Evolutionary conservation across 2,329 filamentous ascomycete species (phyloP).

Genomic region (Colletotrichum filicis): DNA sequence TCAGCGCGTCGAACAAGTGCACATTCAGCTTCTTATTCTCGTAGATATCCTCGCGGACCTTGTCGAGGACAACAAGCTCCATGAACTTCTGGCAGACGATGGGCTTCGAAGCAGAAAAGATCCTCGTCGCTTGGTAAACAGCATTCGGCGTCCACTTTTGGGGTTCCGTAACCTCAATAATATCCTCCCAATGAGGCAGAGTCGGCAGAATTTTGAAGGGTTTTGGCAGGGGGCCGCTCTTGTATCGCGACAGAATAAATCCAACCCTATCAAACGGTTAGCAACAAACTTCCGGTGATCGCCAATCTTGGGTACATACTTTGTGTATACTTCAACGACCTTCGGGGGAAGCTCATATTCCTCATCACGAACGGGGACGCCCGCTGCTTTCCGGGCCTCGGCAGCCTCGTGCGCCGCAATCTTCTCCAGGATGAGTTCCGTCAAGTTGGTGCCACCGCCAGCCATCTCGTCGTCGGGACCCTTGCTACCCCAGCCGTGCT

Average conservation of each 20-base stretch:
- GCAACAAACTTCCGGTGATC: neutral
- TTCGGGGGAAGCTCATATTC: slow-evolving; percentile 89
- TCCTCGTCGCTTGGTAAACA: slow-evolving; percentile 87
- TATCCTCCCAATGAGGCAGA: slow-evolving; percentile 90
- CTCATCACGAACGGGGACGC: slow-evolving; percentile 79
- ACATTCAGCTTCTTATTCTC: slow-evolving; percentile 96
- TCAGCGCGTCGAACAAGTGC: slow-evolving; percentile 92
- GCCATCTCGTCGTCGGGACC: slow-evolving; percentile 53
- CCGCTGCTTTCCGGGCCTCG: slow-evolving; percentile 54
- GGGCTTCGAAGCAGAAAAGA: slow-evolving; percentile 90
- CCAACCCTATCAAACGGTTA: slow-evolving; percentile 70
- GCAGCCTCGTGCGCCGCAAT: slow-evolving; percentile 90
- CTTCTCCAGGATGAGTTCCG: slow-evolving; percentile 92
- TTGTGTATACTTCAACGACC: slow-evolving; percentile 93
- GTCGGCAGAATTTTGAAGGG: slow-evolving; percentile 97
- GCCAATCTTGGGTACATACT: slow-evolving; percentile 60
- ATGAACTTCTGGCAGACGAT: slow-evolving; percentile 85
- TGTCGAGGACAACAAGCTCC: slow-evolving; percentile 86
- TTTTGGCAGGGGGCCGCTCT: slow-evolving; percentile 95
- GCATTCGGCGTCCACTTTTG: slow-evolving; percentile 80
- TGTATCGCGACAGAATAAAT: slow-evolving; percentile 89
- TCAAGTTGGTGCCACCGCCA: slow-evolving; percentile 78
- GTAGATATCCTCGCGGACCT: slow-evolving; percentile 92
- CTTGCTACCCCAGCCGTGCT: slow-evolving; percentile 66
- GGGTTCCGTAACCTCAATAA: slow-evolving; percentile 85